Conservation (phyloP, 2,329 filamentous ascomycete species). For the Fusarium virguliforme region DNA sequence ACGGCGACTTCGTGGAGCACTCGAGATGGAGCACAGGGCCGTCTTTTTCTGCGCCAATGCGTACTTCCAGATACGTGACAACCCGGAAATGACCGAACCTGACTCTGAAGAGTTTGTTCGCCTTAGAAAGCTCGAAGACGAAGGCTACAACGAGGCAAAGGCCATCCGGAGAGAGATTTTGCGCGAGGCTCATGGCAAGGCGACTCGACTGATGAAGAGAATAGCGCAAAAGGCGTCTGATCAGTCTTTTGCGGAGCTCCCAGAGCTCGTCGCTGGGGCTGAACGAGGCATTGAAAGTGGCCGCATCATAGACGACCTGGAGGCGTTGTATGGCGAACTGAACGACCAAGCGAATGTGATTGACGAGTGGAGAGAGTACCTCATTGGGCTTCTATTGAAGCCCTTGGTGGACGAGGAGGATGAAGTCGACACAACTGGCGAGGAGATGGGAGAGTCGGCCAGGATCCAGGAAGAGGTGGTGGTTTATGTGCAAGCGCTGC, state of each 20-base stretch:
- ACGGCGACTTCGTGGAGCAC: conserved; percentile 76
- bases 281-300: conserved; percentile 81
- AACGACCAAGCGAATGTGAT: conserved; percentile 81
- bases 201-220: conserved; percentile 70
- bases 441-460: conserved; percentile 91
- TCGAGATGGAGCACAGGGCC: conserved; percentile 87
- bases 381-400: conserved; percentile 79
- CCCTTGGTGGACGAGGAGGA: conserved; percentile 89
- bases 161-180: conserved; percentile 83
- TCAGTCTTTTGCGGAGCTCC: conserved; percentile 74
- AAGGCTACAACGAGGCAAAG: conserved; percentile 85
- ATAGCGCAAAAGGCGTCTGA: conserved; percentile 69
- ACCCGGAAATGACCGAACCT: conserved; percentile 74
- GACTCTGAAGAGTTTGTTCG: conserved; percentile 77
- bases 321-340: conserved; percentile 75
- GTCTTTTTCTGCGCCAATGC: conserved; percentile 89
- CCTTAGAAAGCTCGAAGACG: conserved; percentile 79
- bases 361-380: conserved; percentile 81
- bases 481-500: conserved; percentile 85
- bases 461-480: conserved; percentile 91
- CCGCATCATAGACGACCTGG: conserved; percentile 76
- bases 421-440: conserved; percentile 81
- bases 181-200: conserved; percentile 62
- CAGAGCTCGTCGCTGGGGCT: conserved; percentile 68
- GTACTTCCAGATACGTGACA: conserved; percentile 85